Base-by-base conservation (phyloP, 1,284 basidiomycete genomes). In the Fistulina hepatica region DNA sequence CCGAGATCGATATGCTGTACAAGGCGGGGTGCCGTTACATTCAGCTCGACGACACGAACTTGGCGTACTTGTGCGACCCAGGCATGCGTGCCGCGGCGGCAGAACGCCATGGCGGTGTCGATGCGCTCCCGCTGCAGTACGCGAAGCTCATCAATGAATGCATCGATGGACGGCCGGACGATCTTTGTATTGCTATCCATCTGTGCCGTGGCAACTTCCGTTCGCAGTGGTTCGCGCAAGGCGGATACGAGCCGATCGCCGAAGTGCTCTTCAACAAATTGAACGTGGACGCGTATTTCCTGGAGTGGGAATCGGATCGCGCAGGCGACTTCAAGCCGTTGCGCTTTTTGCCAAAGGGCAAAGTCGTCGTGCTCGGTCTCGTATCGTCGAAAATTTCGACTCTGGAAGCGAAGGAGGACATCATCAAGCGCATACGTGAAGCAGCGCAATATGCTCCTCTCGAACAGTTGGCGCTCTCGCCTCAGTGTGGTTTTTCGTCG, bases 171-270 rank as follows among this genome's bases (percentile, higher is more conserved):
- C 38, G 46, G 6, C 46, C 46, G 24, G 43, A 43, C n/a, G 41
- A 46, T 31, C 15, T 13, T 3, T 13, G 6, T 1, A 2, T 12
- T 42, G 45, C 43, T n/a, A 45, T 47, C 13, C 46, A 47, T 33
- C 17, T 47, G 28, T 47, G 46, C 28, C 38, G 46, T 26, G 46
- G 46, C 13, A 47, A 47, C 36, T 47, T 44, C 39, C 46, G 46
- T 13, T 31, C 28, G 28, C 9, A 13, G 28, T 31, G 28, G 42
- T 30, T 37, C 21, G 11, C 15, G 16, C 25, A 47, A 41, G 28
- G 46, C 20, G 46, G 46, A 22, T 47, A 47, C 28, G 46, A 47
- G 20, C 46, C 45, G 5, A 47, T 47, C 17, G 46, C 46, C 2
- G 38, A 47, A 24, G 46, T 47, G 12, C 15, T 47, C 17, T 47